These are phyloP conservation scores for Yamadazyma diddensiae DNA, from an alignment of 1,139 yeast species.

Conservation along the genomic window DNA sequence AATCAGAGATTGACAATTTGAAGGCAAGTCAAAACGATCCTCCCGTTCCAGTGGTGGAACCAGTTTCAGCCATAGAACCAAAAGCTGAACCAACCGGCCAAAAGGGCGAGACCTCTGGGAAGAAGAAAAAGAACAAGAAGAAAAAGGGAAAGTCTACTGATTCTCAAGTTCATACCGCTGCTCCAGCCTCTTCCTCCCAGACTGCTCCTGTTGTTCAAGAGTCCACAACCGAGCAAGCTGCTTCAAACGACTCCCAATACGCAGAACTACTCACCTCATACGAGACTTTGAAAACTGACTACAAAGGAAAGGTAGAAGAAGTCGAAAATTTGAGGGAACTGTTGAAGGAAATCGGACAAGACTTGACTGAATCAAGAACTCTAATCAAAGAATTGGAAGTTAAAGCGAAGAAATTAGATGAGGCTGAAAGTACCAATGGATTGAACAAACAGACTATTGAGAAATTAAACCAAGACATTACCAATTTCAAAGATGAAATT, in stretches of 20 bases:
- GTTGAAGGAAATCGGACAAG: constrained; percentile 72
- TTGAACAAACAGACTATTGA: constrained; percentile 4
- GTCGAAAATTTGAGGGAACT: constrained; percentile 64
- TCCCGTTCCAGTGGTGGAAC: not conserved
- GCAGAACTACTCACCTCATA: constrained; percentile 17
- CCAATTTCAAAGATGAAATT: constrained; percentile 19
- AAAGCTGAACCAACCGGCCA: constrained; percentile 1
- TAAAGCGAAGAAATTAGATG: constrained; percentile 4
- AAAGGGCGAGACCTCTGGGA: constrained; percentile 3
- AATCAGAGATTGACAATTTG: constrained; percentile 5
- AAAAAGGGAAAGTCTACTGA: constrained; percentile 7
- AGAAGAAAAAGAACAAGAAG: constrained; percentile 15
- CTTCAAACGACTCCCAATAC: constrained; percentile 10
- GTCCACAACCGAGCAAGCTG: not conserved
- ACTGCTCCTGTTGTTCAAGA: not conserved
- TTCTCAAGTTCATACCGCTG: constrained; percentile 1
- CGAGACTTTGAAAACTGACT: constrained; percentile 17
- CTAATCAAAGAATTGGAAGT: constrained; percentile 24
- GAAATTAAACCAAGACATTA: constrained; percentile 8
- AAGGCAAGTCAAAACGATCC: constrained; percentile 1
- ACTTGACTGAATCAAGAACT: constrained; percentile 58
- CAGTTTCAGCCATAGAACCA: constrained; percentile 1
- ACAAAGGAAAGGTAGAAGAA: constrained; percentile 43
- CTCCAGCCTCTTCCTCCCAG: not conserved
- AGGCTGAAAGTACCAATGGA: constrained; percentile 7